These are phyloP conservation scores for Ceratocystiopsis brevicomis DNA, from an alignment of 2,329 filamentous ascomycete genomes.

Conservation along the genomic window DNA sequence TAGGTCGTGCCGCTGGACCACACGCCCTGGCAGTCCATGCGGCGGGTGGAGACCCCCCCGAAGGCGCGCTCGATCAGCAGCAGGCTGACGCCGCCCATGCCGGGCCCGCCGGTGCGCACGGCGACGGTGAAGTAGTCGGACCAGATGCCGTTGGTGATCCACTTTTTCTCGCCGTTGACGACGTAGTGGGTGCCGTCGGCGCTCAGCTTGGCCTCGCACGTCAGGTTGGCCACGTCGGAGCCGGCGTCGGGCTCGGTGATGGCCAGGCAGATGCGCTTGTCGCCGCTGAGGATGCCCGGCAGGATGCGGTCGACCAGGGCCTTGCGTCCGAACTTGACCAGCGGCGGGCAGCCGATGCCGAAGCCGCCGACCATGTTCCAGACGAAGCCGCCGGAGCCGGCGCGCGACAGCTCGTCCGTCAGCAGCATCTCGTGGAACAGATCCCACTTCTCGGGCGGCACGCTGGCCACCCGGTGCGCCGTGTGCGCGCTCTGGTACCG, in stretches of 20 bases:
- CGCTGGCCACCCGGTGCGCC: conserved; percentile 52
- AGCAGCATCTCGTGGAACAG: conserved; percentile 94
- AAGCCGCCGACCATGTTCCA: conserved; percentile 97
- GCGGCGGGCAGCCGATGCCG: conserved; percentile 79
- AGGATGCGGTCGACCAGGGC: conserved; percentile 69
- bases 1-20: conserved; percentile 93
- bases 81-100: conserved; percentile 84
- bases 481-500: conserved; percentile 63
- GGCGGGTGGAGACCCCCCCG: conserved; percentile 75
- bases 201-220: conserved; percentile 83
- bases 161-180: conserved; percentile 99
- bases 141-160: conserved; percentile 98
- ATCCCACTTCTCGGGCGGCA: conserved; percentile 82
- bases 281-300: conserved; percentile 70
- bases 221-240: conserved; percentile 85
- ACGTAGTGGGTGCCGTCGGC: conserved; percentile 98
- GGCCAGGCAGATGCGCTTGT: conserved; percentile 93
- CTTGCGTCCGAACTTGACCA: conserved; percentile 84
- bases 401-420: conserved; percentile 82
- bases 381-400: conserved; percentile 78
- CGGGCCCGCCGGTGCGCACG: conserved; percentile 69
- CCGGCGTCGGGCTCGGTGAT: conserved; percentile 96
- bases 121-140: conserved; percentile 94
- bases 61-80: conserved; percentile 75
- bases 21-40: conserved; percentile 97